These are phyloP conservation scores for Quercus engelmannii DNA, from an alignment of 306 rosid genomes.

Conservation along the genomic window DNA sequence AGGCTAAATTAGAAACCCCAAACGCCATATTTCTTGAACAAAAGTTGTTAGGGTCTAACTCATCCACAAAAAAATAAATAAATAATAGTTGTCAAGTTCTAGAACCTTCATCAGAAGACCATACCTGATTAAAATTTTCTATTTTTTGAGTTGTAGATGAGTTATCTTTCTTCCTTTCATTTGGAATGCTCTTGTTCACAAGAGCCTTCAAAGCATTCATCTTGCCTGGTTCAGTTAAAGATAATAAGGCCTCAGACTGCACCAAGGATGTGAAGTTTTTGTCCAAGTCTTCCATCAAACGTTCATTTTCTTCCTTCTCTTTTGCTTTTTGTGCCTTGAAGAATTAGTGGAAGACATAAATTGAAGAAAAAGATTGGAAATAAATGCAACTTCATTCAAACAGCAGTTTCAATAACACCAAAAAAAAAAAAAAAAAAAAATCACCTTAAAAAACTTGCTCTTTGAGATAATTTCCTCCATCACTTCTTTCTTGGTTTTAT, in stretches of 20 bases:
- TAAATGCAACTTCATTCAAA: not conserved
- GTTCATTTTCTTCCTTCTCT: slow-evolving; percentile 80
- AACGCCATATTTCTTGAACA: not conserved
- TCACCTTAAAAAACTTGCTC: slow-evolving; percentile 78
- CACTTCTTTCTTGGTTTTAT: slow-evolving; percentile 85
- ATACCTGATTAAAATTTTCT: slow-evolving; percentile 48
- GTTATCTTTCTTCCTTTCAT: slow-evolving; percentile 41
- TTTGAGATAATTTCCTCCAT: slow-evolving; percentile 77
- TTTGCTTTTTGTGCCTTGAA: slow-evolving; percentile 82
- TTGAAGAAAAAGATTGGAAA: slow-evolving; percentile 3
- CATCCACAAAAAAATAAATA: no score
- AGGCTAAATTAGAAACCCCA: not conserved
- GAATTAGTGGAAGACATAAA: slow-evolving; percentile 20
- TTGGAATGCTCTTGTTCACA: slow-evolving; percentile 46
- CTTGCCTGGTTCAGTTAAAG: slow-evolving; percentile 64
- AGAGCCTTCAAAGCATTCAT: slow-evolving; percentile 66
- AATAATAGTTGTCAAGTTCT: not conserved
- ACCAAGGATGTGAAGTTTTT: slow-evolving; percentile 53
- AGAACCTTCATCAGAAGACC: not conserved
- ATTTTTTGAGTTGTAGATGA: slow-evolving; percentile 27
- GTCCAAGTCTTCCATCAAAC: slow-evolving; percentile 74
- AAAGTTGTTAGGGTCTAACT: not conserved
- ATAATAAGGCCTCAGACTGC: slow-evolving; percentile 49
- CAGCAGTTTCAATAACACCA: not conserved
- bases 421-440: slow-evolving; percentile 7